Conservation (phyloP, 768 basidiomycete species). For the Rhizopogon roseolus region DNA sequence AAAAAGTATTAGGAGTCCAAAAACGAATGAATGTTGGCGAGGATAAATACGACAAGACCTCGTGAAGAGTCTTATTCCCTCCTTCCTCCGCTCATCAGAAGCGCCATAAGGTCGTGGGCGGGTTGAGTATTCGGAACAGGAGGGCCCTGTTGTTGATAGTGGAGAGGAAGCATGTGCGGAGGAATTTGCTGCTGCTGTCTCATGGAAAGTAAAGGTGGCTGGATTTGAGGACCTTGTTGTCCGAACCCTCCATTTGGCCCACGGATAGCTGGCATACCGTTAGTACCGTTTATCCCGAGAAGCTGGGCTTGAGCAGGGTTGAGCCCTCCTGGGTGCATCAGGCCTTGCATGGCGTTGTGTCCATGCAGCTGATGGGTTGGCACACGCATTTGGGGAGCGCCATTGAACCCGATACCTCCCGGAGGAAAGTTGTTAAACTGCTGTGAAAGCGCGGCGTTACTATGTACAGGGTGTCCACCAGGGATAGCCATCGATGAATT, state of each 20-base stretch:
- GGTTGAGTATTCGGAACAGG: slow-evolving; percentile 48
- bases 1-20: slow-evolving; percentile 17
- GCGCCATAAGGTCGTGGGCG: slow-evolving; percentile 75
- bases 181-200: slow-evolving; percentile 50
- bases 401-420: slow-evolving; percentile 40
- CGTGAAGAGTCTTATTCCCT: slow-evolving; percentile 46
- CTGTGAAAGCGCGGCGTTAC: slow-evolving; percentile 41
- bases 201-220: slow-evolving; percentile 24
- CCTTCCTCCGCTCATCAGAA: slow-evolving; percentile 70
- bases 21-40: slow-evolving; percentile 5
- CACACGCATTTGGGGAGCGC: slow-evolving; percentile 41
- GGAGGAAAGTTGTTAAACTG: slow-evolving; percentile 51
- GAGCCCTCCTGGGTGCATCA: slow-evolving; percentile 50
- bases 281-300: slow-evolving; percentile 39
- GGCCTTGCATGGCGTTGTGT: slow-evolving; percentile 45
- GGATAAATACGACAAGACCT: slow-evolving; percentile 11
- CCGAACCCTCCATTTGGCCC: slow-evolving; percentile 40
- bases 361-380: slow-evolving; percentile 48
- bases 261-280: slow-evolving; percentile 42
- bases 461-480: slow-evolving; percentile 42
- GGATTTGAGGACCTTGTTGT: slow-evolving; percentile 28
- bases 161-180: slow-evolving; percentile 47
- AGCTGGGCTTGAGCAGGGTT: slow-evolving; percentile 46
- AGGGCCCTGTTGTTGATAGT: slow-evolving; percentile 58
- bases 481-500: slow-evolving; percentile 38